Evolutionary conservation across 495 filamentous ascomycete species (phyloP), one percentile per base, ranked within the genome.

Genomic region (Aspergillus leporis): DNA sequence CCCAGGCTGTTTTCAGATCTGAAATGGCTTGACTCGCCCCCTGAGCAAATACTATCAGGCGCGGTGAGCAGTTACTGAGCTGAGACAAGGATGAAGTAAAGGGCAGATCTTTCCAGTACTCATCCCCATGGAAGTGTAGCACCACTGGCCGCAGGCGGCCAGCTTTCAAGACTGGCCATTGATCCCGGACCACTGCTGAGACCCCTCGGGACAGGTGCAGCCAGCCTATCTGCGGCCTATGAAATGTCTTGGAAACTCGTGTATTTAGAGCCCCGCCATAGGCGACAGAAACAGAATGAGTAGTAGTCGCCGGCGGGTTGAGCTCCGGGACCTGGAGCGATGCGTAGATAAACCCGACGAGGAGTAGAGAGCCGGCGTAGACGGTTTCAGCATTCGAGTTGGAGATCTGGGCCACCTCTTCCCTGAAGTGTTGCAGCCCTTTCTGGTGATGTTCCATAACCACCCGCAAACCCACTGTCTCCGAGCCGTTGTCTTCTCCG

Each of bases 371-470:
- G 7, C 66, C 68, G 8, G 53, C 52, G 23, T 63, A 49, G 6
- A 69, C 38, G 6, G 14, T 41, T 51, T 69, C 62, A 14, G 53
- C 60, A 19, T 60, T 61, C 23, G 60, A 36, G 0, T 56, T 43
- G 4, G 51, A 51, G 12, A 51, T 30, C 16, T 47, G 25, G 18
- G 51, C 32, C 5, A 71, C 49, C 21, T 47, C 61, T 36, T 65
- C 56, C n/a, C 64, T 58, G 7, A 71, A 51, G 6, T 66, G 66
- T 12, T 60, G 46, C 16, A 71, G 56, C 2, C 68, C 66, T 50
- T 51, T 50, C 54, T 71, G 68, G 45, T 71, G 64, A 41, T 71
- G 66, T 47, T 65, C 63, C 30, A 69, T 55, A 1, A 71, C 47
- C 5, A 12, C 12, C 18, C 52, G 51, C 36, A 66, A 40, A 13